Percentiles rank a stretch among this genome's conserved stretches.
phyloP scores from a whole-genome alignment of 805 yeast species.

The Yarrowia divulgata region DNA sequence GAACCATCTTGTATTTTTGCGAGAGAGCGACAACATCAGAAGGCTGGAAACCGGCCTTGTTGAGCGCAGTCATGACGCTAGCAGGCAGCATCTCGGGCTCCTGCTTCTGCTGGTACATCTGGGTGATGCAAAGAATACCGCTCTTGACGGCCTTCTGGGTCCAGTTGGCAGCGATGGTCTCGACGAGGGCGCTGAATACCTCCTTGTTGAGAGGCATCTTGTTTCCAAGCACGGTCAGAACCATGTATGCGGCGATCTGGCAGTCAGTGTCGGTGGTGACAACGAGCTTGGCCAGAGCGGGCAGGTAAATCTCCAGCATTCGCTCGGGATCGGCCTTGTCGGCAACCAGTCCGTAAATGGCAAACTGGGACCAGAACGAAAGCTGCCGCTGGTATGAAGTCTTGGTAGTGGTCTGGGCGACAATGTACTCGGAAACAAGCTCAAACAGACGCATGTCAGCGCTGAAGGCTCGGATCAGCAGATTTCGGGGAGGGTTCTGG shows the following conservation, averaged over 20 bases:
- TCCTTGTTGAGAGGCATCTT: slow-evolving; percentile 67
- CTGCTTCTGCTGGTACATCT: slow-evolving; percentile 46
- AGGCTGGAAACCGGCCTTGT: slow-evolving; percentile 44
- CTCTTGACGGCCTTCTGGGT: slow-evolving; percentile 47
- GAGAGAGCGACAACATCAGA: slow-evolving; percentile 45
- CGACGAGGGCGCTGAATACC: slow-evolving; percentile 66
- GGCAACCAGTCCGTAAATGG: slow-evolving; percentile 64
- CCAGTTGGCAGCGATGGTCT: slow-evolving; percentile 61
- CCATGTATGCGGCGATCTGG: slow-evolving; percentile 83
- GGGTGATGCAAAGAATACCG: slow-evolving; percentile 50
- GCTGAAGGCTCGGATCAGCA: slow-evolving; percentile 72
- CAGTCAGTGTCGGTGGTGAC: slow-evolving; percentile 57
- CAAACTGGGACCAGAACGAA: slow-evolving; percentile 77
- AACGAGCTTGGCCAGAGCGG: slow-evolving; percentile 49
- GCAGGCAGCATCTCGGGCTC: slow-evolving; percentile 38
- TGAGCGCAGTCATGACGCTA: slow-evolving; percentile 41
- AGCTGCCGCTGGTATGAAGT: slow-evolving; percentile 72
- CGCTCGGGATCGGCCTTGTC: slow-evolving; percentile 45
- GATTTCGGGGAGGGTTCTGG: slow-evolving; percentile 68
- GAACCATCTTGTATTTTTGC: slow-evolving; percentile 50
- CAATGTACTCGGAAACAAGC: slow-evolving; percentile 65
- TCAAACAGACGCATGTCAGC: slow-evolving; percentile 72
- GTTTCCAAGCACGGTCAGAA: slow-evolving; percentile 76
- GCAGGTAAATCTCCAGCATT: slow-evolving; percentile 51
- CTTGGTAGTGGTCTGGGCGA: slow-evolving; percentile 59